phyloP scores from a whole-genome alignment of 371 early-diverging fungal genomes.

The Rhizomucor miehei region DNA sequence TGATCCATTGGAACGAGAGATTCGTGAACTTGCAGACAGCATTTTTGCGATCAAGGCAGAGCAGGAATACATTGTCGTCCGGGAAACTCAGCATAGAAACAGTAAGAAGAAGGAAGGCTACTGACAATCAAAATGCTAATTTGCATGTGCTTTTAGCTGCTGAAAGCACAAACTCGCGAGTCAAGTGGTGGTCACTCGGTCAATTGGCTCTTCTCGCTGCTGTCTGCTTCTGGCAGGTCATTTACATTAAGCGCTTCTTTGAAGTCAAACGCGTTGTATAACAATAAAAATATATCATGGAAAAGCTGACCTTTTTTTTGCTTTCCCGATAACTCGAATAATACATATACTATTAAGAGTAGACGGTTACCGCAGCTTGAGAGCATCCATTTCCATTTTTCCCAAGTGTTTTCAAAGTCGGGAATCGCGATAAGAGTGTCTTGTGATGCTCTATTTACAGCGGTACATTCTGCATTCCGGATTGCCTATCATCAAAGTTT shows the following conservation, averaged over 20 bases:
- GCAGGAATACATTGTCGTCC: conserved; percentile 69
- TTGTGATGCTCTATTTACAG: too few relatives aligned
- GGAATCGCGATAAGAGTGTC: too few relatives aligned
- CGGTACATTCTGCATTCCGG: too few relatives aligned
- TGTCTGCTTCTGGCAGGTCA: conserved; percentile 71
- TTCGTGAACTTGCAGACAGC: conserved; percentile 63
- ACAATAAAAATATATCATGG: conserved; percentile 2
- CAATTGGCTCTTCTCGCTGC: conserved; percentile 59
- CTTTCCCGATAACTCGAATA: too few relatives aligned
- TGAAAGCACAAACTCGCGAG: conserved; percentile 74
- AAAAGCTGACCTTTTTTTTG: too few relatives aligned
- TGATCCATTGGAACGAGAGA: conserved; percentile 66
- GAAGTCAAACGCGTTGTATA: conserved; percentile 75
- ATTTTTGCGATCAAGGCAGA: conserved; percentile 68
- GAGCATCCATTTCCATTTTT: too few relatives aligned
- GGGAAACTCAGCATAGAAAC: conserved; percentile 69
- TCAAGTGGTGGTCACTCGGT: conserved; percentile 77
- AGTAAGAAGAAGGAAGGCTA: conserved; percentile 45
- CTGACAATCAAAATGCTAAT: neutral
- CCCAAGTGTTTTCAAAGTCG: too few relatives aligned
- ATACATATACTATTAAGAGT: too few relatives aligned
- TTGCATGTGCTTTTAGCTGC: conserved; percentile 49
- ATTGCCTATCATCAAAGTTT: too few relatives aligned
- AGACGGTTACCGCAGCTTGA: too few relatives aligned
- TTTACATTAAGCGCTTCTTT: conserved; percentile 74